phyloP scores from a whole-genome alignment of 2,329 filamentous ascomycete genomes.

The Talaromyces pinophilus region DNA sequence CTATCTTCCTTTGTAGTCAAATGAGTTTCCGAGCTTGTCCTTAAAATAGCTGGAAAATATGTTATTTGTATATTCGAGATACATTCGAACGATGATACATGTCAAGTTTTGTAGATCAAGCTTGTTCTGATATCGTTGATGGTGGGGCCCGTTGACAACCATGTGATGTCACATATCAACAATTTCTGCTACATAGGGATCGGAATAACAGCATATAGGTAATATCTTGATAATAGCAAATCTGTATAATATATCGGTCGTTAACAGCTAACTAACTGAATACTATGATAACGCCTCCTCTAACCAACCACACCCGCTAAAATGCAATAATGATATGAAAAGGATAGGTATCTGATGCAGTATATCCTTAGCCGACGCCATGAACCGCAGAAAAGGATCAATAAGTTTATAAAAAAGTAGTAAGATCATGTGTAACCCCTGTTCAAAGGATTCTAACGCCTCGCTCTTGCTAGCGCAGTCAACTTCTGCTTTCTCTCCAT shows the following conservation, averaged over 20 bases:
- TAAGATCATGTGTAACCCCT: constrained; percentile 24
- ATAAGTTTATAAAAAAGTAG: constrained; percentile 14
- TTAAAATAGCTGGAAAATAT: not conserved
- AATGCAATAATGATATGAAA: constrained; percentile 22
- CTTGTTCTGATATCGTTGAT: constrained; percentile 8
- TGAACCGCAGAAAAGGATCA: constrained; percentile 17
- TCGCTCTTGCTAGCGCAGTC: constrained; percentile 40
- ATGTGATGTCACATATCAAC: constrained; percentile 22
- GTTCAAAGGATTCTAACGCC: constrained; percentile 26
- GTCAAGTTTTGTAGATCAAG: not conserved
- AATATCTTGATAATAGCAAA: not conserved
- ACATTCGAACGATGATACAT: not conserved
- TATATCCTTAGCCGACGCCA: constrained; percentile 31
- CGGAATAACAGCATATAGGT: too few relatives aligned
- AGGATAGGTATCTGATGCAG: constrained; percentile 19
- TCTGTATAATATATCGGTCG: constrained; percentile 1
- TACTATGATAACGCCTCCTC: constrained; percentile 8
- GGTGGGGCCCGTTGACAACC: constrained; percentile 13
- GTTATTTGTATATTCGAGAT: not conserved
- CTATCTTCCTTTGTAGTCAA: too few relatives aligned
- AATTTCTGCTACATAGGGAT: not conserved
- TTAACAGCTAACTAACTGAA: constrained; percentile 10
- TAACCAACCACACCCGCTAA: constrained; percentile 22
- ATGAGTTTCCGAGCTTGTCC: not conserved
- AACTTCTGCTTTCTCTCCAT: constrained; percentile 48